Conservation (phyloP, 2,329 filamentous ascomycete genomes). For the Pezicula radicicola region DNA sequence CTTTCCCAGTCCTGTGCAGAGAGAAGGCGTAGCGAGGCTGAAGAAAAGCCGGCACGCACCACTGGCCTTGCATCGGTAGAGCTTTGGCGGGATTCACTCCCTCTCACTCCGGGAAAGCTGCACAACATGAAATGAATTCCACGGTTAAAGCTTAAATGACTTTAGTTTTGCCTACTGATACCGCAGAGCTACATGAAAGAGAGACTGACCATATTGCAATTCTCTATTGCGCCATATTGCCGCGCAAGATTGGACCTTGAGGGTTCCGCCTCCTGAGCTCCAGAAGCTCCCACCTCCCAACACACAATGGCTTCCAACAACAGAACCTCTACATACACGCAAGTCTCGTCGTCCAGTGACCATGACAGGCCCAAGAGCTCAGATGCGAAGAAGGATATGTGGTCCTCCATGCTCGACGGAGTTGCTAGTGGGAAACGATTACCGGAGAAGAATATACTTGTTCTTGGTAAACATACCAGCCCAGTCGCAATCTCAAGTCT, state of each 20-base stretch:
- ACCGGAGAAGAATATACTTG: constrained; percentile 86
- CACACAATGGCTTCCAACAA: constrained; percentile 25
- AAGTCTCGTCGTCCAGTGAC: constrained; percentile 50
- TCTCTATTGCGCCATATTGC: not conserved
- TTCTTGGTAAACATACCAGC: constrained; percentile 61
- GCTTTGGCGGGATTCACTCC: not conserved
- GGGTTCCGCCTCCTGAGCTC: constrained; percentile 15
- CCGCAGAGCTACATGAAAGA: not conserved
- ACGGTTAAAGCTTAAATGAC: not conserved
- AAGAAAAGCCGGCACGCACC: not conserved
- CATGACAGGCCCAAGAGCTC: constrained; percentile 60
- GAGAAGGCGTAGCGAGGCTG: constrained; percentile 42
- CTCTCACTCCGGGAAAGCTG: not conserved
- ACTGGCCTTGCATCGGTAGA: not conserved
- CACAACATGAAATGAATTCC: not conserved
- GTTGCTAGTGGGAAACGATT: constrained; percentile 87
- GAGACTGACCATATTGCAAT: not conserved
- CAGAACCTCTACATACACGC: constrained; percentile 41
- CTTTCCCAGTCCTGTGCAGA: constrained; percentile 80
- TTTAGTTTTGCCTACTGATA: not conserved
- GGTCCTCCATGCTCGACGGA: constrained; percentile 88
- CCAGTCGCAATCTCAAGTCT: constrained; percentile 8
- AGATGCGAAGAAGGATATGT: constrained; percentile 80
- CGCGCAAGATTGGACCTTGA: not conserved
- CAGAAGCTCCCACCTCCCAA: constrained; percentile 4